Percentiles rank a stretch among this genome's conserved stretches.
Evolutionary conservation across 2,329 filamentous ascomycete genomes (phyloP).

Genomic region (Leptosphaerulina australis): DNA sequence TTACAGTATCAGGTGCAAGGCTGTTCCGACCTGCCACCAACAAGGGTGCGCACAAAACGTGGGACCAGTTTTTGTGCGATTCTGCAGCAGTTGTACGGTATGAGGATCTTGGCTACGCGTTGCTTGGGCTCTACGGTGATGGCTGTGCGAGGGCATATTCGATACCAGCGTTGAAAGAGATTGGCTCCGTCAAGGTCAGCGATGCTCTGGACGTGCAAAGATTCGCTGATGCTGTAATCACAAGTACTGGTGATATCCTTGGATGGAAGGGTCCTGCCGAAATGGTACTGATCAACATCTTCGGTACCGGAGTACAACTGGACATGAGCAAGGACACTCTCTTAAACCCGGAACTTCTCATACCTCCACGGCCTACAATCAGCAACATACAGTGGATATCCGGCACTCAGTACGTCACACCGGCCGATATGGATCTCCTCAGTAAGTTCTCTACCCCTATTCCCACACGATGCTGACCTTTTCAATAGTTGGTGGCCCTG

Average conservation of each 20-base stretch:
- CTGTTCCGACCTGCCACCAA: constrained; percentile 83
- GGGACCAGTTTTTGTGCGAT: constrained; percentile 83
- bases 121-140: constrained; percentile 86
- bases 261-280: constrained; percentile 90
- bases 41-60: constrained; percentile 91
- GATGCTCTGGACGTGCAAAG: constrained; percentile 75
- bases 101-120: constrained; percentile 74
- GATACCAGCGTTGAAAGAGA: constrained; percentile 86
- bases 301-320: constrained; percentile 73
- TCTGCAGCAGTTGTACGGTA: constrained; percentile 77
- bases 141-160: constrained; percentile 79
- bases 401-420: constrained; percentile 88
- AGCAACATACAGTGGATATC: constrained; percentile 96
- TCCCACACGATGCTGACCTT: constrained; percentile 2
- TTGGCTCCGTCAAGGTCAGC: constrained; percentile 68
- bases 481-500: constrained; percentile 75
- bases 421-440: constrained; percentile 84
- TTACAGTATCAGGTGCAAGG: constrained; percentile 75
- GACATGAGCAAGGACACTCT: constrained; percentile 70
- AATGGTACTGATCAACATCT: constrained; percentile 80
- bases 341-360: constrained; percentile 74
- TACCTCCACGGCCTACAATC: constrained; percentile 87
- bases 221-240: constrained; percentile 72
- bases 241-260: constrained; percentile 79
- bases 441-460: constrained; percentile 52